Evolutionary conservation across 2,329 filamentous ascomycete species (phyloP), one percentile per base, ranked within the genome.

Genomic region (Xylariaceae sp.): DNA sequence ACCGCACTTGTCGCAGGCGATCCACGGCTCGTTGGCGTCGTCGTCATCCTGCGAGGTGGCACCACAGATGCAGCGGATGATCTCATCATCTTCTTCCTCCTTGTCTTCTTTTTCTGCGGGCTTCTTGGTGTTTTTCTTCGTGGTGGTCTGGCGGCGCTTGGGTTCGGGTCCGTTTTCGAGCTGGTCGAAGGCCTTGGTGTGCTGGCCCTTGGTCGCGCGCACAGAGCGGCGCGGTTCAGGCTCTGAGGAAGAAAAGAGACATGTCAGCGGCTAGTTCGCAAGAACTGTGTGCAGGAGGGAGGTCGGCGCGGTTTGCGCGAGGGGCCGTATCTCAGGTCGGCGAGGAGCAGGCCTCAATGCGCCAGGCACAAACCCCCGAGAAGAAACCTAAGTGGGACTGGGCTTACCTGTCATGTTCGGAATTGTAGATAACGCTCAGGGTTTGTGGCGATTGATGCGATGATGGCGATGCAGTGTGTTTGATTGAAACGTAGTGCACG

Each of bases 181-280:
- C 48, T 86, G 78, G 65, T 96, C 90, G 60, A 90, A 85, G 58
- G 87, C 87, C 71, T 96, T 96, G 22, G 84, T 86, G 71, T 97
- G 90, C 63, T 96, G 91, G 66, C 94, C 94, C 68, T 99, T 99
- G 57, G 94, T 99, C 62, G 92, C 90, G 64, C 94, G 87, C 58
- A 94, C 91, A 39, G 94, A 99, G 66, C 94, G 89, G 68, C 94
- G 87, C 51, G 90, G 89, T 80, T 96, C 92, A 51, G 73, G 69
- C 70, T 83, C 68, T 71, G 60, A 42, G 44, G 43, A 31, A 27
- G 42, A 27, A 35, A 46, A 27, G 17, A 48, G 49, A 39, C 42
- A 31, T 55, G 58, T 66, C 64, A 65, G 62, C 61, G 30, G 22
- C 22, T 7, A 27, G 22, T 27, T 27, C 7, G 22, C 22, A 27